Percentiles rank a stretch among this genome's conserved stretches.
Evolutionary conservation across 306 rosid species (phyloP).

Genomic region (Castanea mollissima): DNA sequence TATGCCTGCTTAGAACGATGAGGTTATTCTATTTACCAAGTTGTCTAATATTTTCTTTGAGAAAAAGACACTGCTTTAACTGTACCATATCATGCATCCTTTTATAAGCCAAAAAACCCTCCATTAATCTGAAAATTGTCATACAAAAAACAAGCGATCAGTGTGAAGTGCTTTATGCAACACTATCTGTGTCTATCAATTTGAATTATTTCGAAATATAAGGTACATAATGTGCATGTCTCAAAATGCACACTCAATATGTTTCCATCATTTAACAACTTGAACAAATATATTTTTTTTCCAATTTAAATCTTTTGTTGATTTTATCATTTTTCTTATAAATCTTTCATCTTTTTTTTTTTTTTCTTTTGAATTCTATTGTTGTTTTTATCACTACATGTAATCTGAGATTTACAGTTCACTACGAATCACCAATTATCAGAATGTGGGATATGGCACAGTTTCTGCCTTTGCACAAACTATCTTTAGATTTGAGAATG

Average conservation of each 20-base stretch:
- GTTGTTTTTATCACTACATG: neutral
- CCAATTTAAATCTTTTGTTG: too few relatives aligned
- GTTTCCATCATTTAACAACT: too few relatives aligned
- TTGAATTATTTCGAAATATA: too few relatives aligned
- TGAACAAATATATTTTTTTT: too few relatives aligned
- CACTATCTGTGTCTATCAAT: too few relatives aligned
- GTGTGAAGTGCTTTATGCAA: too few relatives aligned
- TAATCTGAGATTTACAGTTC: neutral
- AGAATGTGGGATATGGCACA: neutral
- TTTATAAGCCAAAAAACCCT: neutral
- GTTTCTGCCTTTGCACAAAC: neutral
- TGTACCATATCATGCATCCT: neutral
- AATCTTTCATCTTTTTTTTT: neutral
- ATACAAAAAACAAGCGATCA: too few relatives aligned
- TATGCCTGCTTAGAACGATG: neutral
- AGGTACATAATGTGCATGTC: too few relatives aligned
- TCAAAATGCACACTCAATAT: too few relatives aligned
- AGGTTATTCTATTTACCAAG: neutral
- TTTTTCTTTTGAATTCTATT: too few relatives aligned
- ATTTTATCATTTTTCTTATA: neutral
- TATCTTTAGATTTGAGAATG: neutral
- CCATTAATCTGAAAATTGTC: neutral
- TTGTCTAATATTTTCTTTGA: neutral
- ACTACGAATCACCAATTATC: neutral
- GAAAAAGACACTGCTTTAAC: neutral